phyloP scores from a whole-genome alignment of 345 rosid species.

The Laguncularia racemosa region DNA sequence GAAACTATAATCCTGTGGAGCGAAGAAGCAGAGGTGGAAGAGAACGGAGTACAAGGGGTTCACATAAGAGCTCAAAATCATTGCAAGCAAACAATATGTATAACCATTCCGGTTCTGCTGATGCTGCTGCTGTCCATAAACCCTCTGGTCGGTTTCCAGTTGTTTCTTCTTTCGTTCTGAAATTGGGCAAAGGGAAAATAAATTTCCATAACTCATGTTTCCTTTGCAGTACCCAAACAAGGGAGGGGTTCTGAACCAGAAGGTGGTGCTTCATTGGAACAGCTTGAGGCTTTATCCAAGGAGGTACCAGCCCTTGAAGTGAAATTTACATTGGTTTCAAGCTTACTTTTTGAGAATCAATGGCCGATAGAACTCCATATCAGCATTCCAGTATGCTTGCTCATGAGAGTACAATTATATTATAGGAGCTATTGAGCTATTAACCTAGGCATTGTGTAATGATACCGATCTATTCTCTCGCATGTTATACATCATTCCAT shows the following conservation, averaged over 20 bases:
- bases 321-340: no score
- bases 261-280: conserved; percentile 34
- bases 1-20: conserved; percentile 91
- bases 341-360: no score
- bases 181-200: no score
- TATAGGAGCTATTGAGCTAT: no score
- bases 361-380: no score
- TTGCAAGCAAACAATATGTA: conserved; percentile 59
- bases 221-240: conserved; percentile 48
- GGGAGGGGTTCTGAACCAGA: conserved; percentile 30
- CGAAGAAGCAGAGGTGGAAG: conserved; percentile 76
- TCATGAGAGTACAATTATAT: no score
- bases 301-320: conserved; percentile 41
- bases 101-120: conserved; percentile 29
- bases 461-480: not conserved
- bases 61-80: conserved; percentile 60
- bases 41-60: conserved; percentile 44
- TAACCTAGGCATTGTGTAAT: no score
- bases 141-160: conserved; percentile 23
- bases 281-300: conserved; percentile 60
- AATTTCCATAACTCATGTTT: not conserved
- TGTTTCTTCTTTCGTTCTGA: conserved; percentile 1
- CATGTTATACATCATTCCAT: not conserved
- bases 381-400: no score
- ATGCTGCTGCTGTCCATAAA: conserved; percentile 21